Conservation (phyloP, 1,139 yeast species). For the Williopsis jadinii region DNA sequence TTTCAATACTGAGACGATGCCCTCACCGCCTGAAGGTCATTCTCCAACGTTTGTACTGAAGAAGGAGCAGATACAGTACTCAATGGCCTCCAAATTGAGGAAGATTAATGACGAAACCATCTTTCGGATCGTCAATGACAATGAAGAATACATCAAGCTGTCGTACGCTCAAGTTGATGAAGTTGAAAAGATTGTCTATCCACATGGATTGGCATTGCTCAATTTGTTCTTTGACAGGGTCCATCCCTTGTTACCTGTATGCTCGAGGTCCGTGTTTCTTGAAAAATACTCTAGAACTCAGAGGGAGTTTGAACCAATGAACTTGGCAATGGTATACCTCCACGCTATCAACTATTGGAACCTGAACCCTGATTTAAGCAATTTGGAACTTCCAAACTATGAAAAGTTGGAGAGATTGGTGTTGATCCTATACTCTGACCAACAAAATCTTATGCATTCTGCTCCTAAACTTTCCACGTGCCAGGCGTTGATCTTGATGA, state of each 20-base stretch:
- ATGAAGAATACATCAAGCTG: slow-evolving; percentile 20
- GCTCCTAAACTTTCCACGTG: slow-evolving; percentile 36
- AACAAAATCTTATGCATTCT: slow-evolving; percentile 23
- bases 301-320: slow-evolving; percentile 38
- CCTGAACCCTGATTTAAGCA: slow-evolving; percentile 26
- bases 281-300: slow-evolving; percentile 39
- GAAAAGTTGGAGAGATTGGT: slow-evolving; percentile 31
- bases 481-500: slow-evolving; percentile 36
- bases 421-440: slow-evolving; percentile 29
- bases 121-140: slow-evolving; percentile 21
- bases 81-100: slow-evolving; percentile 10
- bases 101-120: slow-evolving; percentile 18
- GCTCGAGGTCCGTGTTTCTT: slow-evolving; percentile 35
- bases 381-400: slow-evolving; percentile 28
- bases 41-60: slow-evolving; percentile 14
- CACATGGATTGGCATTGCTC: slow-evolving; percentile 33
- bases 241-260: slow-evolving; percentile 36
- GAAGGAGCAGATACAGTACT: slow-evolving; percentile 12
- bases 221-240: slow-evolving; percentile 34
- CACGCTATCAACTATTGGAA: slow-evolving; percentile 39
- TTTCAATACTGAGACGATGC: slow-evolving; percentile 3
- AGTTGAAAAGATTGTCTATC: slow-evolving; percentile 34
- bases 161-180: slow-evolving; percentile 27
- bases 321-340: slow-evolving; percentile 37
- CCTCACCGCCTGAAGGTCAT: slow-evolving; percentile 1